Conservation (phyloP, 2,329 filamentous ascomycete genomes). For the Diaporthe sp. region DNA sequence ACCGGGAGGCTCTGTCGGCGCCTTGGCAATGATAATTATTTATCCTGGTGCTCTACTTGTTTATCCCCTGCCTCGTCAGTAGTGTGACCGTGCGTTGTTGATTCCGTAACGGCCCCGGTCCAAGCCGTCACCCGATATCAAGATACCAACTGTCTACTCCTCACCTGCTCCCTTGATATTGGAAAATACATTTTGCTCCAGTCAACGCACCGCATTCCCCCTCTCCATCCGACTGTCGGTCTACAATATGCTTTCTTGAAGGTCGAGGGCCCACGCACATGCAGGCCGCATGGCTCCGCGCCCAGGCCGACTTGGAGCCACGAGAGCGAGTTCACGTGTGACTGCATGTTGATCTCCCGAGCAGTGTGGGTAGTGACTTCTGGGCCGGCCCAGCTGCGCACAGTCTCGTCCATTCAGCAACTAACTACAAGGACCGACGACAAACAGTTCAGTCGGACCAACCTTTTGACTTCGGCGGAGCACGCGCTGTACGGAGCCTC, state of each 20-base stretch:
- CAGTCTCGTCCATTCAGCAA: neutral
- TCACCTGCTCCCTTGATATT: neutral
- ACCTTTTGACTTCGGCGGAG: neutral
- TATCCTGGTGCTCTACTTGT: too few species aligned
- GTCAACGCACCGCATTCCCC: neutral
- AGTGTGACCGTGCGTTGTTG: neutral
- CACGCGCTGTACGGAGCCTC: neutral
- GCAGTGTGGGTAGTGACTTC: too few species aligned
- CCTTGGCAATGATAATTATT: neutral
- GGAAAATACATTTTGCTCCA: neutral
- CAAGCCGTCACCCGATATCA: neutral
- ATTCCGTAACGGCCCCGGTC: neutral
- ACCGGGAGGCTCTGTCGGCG: neutral
- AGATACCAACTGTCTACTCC: neutral
- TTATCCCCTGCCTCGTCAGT: neutral
- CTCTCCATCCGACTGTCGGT: neutral
- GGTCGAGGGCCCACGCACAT: neutral
- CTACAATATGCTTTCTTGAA: neutral
- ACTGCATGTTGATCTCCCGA: too few species aligned
- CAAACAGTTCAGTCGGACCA: neutral
- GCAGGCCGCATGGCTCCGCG: neutral
- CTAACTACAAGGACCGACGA: neutral
- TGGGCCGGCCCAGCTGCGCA: too few species aligned
- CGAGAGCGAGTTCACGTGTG: neutral
- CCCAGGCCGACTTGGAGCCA: neutral